Evolutionary conservation across 2,329 filamentous ascomycete species (phyloP).

Genomic region (Microcyclospora pomicola): DNA sequence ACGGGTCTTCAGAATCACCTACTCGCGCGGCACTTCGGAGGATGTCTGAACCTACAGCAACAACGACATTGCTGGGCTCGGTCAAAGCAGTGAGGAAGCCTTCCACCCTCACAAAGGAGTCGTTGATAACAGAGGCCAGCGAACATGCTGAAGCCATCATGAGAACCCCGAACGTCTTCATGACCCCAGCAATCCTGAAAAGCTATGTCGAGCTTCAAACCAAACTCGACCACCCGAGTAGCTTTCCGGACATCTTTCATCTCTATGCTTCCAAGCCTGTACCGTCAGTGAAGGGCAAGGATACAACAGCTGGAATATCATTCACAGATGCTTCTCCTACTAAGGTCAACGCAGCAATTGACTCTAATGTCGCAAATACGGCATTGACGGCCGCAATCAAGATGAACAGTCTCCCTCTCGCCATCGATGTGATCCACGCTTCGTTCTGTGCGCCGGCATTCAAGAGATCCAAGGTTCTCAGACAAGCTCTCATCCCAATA

Average conservation of each 20-base stretch:
- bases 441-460: constrained; percentile 56
- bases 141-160: constrained; percentile 54
- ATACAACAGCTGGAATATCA: constrained; percentile 36
- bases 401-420: constrained; percentile 61
- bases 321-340: constrained; percentile 50
- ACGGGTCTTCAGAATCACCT: background rate
- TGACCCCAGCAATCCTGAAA: constrained; percentile 58
- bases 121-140: constrained; percentile 32
- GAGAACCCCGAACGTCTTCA: constrained; percentile 61
- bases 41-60: constrained; percentile 26
- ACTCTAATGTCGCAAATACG: constrained; percentile 52
- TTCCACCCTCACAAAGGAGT: constrained; percentile 23
- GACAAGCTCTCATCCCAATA: constrained; percentile 47
- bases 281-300: constrained; percentile 42
- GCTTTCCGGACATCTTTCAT: constrained; percentile 65
- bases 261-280: constrained; percentile 74
- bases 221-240: constrained; percentile 56
- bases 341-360: constrained; percentile 53
- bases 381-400: constrained; percentile 71
- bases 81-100: constrained; percentile 25
- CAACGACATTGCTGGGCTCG: constrained; percentile 40
- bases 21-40: no score
- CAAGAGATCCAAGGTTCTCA: constrained; percentile 51
- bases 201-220: constrained; percentile 66
- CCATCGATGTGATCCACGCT: constrained; percentile 60